Evolutionary conservation across 495 filamentous ascomycete species (phyloP), one percentile per base, ranked within the genome.

Genomic region (Neurospora intermedia): DNA sequence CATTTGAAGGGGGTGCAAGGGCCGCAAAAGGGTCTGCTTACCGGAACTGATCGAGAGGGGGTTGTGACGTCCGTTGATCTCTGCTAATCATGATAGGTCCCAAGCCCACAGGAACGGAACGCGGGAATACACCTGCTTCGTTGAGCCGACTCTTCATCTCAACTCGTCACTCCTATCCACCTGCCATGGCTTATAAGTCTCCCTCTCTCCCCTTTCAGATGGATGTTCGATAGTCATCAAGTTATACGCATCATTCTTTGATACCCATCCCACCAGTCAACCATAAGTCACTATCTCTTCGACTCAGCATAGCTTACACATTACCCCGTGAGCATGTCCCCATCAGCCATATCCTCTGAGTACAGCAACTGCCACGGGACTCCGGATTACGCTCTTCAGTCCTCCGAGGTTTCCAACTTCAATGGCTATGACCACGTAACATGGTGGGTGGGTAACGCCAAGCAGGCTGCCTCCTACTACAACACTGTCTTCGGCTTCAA

Each of bases 391-490:
- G 81, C 83, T 74, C 75, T 82, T 71, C 81, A 87, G 77, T 75
- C 78, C 73, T 79, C 80, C 72, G 77, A 80, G 41, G 20, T 69
- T 48, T 78, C 87, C 72, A 88, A 87, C 78, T 96, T 94, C 83
- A 87, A 87, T 35, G 93, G 93, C 79, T 97, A 97, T 77, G 91
- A 96, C 83, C 92, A 96, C 79, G 86, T 96, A 69, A 91, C 92
- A 77, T 97, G 94, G 94, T 97, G 92, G 80, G 94, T 98, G 7
- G 93, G 93, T 76, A 98, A 98, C 82, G 94, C 94, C 77, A 97
- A 97, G 83, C 94, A 97, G 86, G 92, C 92, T 0, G 93, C 93
- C 54, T 86, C 89, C 69, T 97, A 91, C 85, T 97, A 96, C 83
- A 91, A 91, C 79, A 90, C 91, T 11, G 90, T 91, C 74, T 91